Conservation (phyloP, 73 alveolate genomes). For the Durusdinium trenchii region DNA sequence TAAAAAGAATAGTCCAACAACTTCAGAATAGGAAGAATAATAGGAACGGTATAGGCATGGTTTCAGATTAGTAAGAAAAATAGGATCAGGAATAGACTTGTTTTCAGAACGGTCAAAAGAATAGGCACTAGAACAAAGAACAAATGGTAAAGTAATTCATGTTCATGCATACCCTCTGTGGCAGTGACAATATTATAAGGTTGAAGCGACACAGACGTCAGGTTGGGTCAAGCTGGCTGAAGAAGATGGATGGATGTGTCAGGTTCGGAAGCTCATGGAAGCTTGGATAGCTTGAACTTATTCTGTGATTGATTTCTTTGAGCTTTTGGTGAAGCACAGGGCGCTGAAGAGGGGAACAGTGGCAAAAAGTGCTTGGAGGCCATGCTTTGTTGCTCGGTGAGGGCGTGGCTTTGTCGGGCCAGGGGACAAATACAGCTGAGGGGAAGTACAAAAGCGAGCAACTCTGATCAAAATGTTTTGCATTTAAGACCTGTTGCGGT, state of each 20-base stretch:
- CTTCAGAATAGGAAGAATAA: too few relatives aligned
- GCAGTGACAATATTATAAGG: background rate
- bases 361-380: slow-evolving; percentile 80
- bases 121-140: background rate
- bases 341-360: background rate
- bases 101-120: background rate
- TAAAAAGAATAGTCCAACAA: too few relatives aligned
- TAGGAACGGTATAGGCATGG: too few relatives aligned
- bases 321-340: background rate
- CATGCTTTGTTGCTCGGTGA: background rate
- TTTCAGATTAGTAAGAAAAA: too few relatives aligned
- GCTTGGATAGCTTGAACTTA: background rate
- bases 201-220: background rate
- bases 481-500: too few relatives aligned
- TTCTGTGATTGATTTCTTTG: background rate
- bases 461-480: too few relatives aligned
- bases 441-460: too few relatives aligned
- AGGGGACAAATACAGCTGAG: background rate
- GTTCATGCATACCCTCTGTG: background rate
- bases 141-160: background rate
- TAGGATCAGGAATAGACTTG: too few relatives aligned
- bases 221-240: slow-evolving; percentile 93
- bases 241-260: slow-evolving; percentile 82
- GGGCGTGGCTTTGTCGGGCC: background rate
- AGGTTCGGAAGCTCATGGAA: background rate